Percentiles rank a stretch among this genome's conserved stretches.
Conservation (phyloP, 2,329 filamentous ascomycete species). For the Microdochium bolleyi region DNA sequence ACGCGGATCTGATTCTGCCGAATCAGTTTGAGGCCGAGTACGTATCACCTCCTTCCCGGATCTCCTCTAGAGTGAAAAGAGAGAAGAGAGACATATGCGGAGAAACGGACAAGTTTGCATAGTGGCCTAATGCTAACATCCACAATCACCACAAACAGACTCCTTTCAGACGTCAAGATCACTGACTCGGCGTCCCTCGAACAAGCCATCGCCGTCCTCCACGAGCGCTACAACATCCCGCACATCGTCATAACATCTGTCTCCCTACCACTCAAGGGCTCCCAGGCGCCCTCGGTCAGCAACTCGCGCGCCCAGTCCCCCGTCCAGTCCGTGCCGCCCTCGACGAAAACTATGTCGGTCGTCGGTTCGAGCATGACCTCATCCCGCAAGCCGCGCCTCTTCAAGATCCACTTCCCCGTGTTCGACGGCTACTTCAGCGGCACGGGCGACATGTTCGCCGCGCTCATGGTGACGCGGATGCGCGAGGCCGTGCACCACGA, state of each 20-base stretch:
- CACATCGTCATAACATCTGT: conserved; percentile 93
- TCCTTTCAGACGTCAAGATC: conserved; percentile 80
- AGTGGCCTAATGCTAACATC: not conserved
- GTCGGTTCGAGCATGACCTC: conserved; percentile 61
- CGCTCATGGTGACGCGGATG: conserved; percentile 78
- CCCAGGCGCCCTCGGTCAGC: conserved; percentile 58
- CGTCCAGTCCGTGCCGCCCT: conserved; percentile 12
- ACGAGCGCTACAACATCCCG: conserved; percentile 67
- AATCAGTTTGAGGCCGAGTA: conserved; percentile 98
- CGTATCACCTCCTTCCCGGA: conserved; percentile 23
- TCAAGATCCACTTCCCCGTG: conserved; percentile 78
- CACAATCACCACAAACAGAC: conserved; percentile 35
- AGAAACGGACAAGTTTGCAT: not conserved
- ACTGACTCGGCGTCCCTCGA: conserved; percentile 64
- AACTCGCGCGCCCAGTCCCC: conserved; percentile 42
- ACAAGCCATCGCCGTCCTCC: conserved; percentile 67
- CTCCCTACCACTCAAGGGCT: conserved; percentile 49
- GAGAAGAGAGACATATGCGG: not conserved
- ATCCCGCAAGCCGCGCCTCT: conserved; percentile 65
- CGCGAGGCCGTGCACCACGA: conserved; percentile 64
- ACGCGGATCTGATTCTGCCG: conserved; percentile 86
- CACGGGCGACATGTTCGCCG: conserved; percentile 97
- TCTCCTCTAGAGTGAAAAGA: not conserved
- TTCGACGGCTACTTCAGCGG: conserved; percentile 94
- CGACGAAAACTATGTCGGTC: conserved; percentile 45